Conservation (phyloP, 2,329 filamentous ascomycete species). For the Aureobasidium mangrovei region DNA sequence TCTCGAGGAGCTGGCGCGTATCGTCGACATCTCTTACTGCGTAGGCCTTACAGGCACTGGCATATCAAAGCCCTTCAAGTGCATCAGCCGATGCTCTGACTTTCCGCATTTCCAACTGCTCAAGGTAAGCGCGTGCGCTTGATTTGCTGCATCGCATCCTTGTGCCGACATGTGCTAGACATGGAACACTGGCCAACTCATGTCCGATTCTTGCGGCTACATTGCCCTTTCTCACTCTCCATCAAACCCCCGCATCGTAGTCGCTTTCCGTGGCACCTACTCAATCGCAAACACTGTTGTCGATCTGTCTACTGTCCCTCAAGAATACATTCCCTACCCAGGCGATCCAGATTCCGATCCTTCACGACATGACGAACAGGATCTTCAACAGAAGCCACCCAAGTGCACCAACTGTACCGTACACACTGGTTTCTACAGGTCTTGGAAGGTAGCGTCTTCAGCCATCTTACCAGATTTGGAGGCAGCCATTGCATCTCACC, state of each 20-base stretch:
- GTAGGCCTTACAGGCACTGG: constrained; percentile 79
- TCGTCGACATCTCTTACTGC: constrained; percentile 93
- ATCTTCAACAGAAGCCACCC: constrained; percentile 31
- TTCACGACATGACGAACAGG: constrained; percentile 17
- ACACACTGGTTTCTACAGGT: constrained; percentile 78
- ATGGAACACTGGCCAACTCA: constrained; percentile 81
- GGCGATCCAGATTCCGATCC: constrained; percentile 34
- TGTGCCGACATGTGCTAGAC: constrained; percentile 39
- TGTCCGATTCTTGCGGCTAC: constrained; percentile 90
- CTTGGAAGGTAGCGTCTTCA: constrained; percentile 68
- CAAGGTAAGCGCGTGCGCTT: constrained; percentile 34
- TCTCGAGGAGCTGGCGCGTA: constrained; percentile 77
- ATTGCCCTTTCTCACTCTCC: constrained; percentile 72
- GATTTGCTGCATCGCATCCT: background rate
- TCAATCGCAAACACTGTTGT: constrained; percentile 85
- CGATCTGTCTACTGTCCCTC: constrained; percentile 80
- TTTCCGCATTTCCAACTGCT: constrained; percentile 74
- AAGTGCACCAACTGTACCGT: constrained; percentile 83
- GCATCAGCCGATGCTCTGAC: constrained; percentile 74
- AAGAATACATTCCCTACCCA: constrained; percentile 84
- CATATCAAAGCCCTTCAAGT: constrained; percentile 73
- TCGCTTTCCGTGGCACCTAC: constrained; percentile 92
- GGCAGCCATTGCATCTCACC: constrained; percentile 51
- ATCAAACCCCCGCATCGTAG: constrained; percentile 56
- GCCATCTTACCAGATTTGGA: constrained; percentile 60